A percentile compares a stretch with the other conserved stretches of the same genome.
These are phyloP conservation scores for Dendrobium nobile DNA, from an alignment of 106 monocot genomes.

Conservation along the genomic window DNA sequence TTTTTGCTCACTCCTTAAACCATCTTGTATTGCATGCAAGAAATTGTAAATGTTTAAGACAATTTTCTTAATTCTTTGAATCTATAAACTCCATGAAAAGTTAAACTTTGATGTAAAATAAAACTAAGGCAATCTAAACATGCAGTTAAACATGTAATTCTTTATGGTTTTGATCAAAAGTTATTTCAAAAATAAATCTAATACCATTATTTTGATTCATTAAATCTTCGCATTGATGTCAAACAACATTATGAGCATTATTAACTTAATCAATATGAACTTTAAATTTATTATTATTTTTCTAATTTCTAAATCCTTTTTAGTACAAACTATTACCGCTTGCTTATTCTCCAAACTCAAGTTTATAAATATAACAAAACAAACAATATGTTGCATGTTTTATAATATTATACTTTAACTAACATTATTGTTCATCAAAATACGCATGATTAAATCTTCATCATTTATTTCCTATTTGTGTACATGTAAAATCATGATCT, in stretches of 20 bases:
- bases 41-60: background rate
- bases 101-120: background rate
- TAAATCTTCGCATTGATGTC: background rate
- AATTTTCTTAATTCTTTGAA: background rate
- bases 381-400: background rate
- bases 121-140: background rate
- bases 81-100: background rate
- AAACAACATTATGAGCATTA: conserved; percentile 5
- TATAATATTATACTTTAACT: background rate
- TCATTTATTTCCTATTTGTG: no score
- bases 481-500: no score
- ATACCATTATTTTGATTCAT: conserved; percentile 1
- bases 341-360: background rate
- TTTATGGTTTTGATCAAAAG: background rate
- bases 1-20: no score
- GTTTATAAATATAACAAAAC: conserved; percentile 8
- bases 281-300: background rate
- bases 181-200: no score
- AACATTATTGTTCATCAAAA: background rate
- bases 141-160: background rate
- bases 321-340: background rate
- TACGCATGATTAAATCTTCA: no score
- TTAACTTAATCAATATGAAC: background rate
- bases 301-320: conserved; percentile 5
- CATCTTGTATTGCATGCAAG: background rate